These are phyloP conservation scores for Penicillium expansum DNA, from an alignment of 2,329 filamentous ascomycete species.

Conservation along the genomic window DNA sequence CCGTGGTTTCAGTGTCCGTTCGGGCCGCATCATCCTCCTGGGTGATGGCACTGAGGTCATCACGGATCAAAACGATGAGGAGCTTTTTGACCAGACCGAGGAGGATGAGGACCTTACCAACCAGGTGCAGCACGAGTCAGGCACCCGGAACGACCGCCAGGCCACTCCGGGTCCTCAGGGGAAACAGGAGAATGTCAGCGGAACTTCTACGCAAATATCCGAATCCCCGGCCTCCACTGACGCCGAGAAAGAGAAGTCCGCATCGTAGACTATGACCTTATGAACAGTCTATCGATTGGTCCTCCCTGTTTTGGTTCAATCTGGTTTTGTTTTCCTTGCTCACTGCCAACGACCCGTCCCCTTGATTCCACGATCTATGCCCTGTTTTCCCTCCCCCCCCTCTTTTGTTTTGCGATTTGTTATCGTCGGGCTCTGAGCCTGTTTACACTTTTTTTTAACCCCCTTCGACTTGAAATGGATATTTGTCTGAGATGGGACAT, in stretches of 20 bases:
- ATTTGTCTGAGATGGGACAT: conserved; percentile 7
- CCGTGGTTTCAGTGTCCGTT: conserved; percentile 69
- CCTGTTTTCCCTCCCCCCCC: conserved; percentile 14
- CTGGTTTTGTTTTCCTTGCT: conserved; percentile 15
- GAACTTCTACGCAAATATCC: conserved; percentile 31
- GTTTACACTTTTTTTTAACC: conserved; percentile 10
- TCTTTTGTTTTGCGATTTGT: conserved; percentile 19
- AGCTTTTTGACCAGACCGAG: conserved; percentile 92
- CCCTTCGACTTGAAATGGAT: conserved; percentile 15
- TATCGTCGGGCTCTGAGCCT: conserved; percentile 14
- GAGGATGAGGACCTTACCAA: conserved; percentile 79
- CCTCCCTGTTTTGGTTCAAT: conserved; percentile 17
- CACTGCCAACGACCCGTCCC: conserved; percentile 14
- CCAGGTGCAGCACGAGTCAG: conserved; percentile 65
- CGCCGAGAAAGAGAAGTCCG: conserved; percentile 33
- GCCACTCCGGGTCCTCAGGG: conserved; percentile 51
- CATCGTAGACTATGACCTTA: conserved; percentile 27
- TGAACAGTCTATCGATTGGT: conserved; percentile 12
- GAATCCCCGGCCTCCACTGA: conserved; percentile 41
- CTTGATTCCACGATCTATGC: conserved; percentile 19
- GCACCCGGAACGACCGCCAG: conserved; percentile 46
- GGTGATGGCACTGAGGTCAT: conserved; percentile 92
- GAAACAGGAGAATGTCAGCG: conserved; percentile 25
- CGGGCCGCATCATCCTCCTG: conserved; percentile 86
- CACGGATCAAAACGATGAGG: conserved; percentile 82